Evolutionary conservation across 106 monocot species (phyloP).

Genomic region (Narthecium ossifragum): DNA sequence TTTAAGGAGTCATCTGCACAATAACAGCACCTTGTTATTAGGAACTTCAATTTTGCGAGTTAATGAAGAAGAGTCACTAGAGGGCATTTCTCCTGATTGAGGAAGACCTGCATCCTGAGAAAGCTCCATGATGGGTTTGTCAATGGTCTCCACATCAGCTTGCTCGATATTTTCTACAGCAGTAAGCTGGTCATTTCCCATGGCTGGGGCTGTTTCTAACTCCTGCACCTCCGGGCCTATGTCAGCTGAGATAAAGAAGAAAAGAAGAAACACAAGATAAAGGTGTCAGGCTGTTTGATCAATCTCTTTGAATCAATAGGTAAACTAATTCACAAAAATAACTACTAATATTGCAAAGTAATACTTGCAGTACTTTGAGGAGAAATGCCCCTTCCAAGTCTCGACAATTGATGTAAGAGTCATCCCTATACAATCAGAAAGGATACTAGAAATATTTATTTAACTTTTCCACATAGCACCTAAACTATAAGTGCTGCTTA

Average conservation of each 20-base stretch:
- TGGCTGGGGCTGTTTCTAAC: conserved; percentile 1
- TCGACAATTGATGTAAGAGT: no score
- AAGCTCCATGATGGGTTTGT: no score
- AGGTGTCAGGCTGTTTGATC: not conserved
- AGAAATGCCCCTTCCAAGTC: no score
- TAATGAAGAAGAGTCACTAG: conserved; percentile 1
- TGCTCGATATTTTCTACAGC: conserved; percentile 6
- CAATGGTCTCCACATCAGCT: not conserved
- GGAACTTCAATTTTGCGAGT: conserved; percentile 51
- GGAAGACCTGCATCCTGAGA: conserved; percentile 2
- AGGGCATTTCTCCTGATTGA: conserved; percentile 6
- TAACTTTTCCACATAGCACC: no score
- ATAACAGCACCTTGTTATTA: conserved; percentile 40
- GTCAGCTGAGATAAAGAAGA: not conserved
- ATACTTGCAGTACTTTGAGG: no score
- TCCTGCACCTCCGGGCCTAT: conserved; percentile 6
- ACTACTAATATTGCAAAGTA: not conserved
- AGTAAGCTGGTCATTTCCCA: conserved; percentile 15
- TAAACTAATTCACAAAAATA: not conserved
- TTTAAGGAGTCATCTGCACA: not conserved
- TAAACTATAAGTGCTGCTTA: no score
- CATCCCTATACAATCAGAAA: no score
- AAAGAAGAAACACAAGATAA: conserved; percentile 1
- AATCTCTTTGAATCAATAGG: not conserved
- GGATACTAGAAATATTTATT: no score